These are phyloP conservation scores for Phyllostachys edulis DNA, from an alignment of 176 grass and related monocot genomes.

Conservation along the genomic window DNA sequence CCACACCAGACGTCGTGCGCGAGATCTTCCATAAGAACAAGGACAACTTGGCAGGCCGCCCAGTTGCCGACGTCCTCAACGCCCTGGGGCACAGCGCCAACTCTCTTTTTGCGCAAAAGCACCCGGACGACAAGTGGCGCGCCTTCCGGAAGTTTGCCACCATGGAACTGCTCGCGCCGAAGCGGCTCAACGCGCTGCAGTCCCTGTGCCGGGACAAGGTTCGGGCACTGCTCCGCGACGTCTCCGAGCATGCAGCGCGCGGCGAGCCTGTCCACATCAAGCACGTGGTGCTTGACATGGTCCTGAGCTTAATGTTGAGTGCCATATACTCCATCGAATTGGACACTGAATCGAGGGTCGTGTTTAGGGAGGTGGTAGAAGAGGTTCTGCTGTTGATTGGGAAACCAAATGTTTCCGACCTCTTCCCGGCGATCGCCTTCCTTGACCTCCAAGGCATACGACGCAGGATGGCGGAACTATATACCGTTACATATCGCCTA, in stretches of 20 bases:
- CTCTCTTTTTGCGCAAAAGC: not conserved
- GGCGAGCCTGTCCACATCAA: slow-evolving; percentile 1
- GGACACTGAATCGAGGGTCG: no score
- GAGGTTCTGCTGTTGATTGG: no score
- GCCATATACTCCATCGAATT: slow-evolving; percentile 22
- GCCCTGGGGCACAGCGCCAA: not conserved
- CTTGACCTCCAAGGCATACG: slow-evolving; percentile 36
- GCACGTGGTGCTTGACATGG: not conserved
- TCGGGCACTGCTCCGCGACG: not conserved
- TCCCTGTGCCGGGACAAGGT: not conserved
- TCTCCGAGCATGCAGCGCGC: not conserved
- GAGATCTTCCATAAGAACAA: not conserved
- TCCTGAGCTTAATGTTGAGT: slow-evolving; percentile 10
- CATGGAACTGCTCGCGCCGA: not conserved
- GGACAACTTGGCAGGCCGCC: not conserved
- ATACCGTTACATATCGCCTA: not conserved
- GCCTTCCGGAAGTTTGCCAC: not conserved
- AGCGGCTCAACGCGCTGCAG: not conserved
- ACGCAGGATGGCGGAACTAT: not conserved
- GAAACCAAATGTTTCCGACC: slow-evolving; percentile 35
- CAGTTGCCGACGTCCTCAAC: not conserved
- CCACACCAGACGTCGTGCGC: not conserved
- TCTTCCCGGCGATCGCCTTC: slow-evolving; percentile 31
- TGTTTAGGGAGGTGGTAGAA: no score
- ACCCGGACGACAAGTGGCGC: not conserved